Evolutionary conservation across 495 filamentous ascomycete genomes (phyloP).

Genomic region (Aspergillus hancockii): DNA sequence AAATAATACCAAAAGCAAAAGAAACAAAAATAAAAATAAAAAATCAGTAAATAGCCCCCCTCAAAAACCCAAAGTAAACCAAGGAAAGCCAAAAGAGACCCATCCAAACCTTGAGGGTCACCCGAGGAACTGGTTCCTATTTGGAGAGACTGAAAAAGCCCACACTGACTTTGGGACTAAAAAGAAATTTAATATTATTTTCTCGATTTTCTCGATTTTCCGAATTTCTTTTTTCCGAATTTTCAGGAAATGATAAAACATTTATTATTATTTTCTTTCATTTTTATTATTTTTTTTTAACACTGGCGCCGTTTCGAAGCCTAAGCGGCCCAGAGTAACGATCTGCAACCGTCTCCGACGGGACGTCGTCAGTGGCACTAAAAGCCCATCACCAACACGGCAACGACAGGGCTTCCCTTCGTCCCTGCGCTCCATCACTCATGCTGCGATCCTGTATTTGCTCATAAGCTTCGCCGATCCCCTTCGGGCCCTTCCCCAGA

Average conservation of each 20-base stretch:
- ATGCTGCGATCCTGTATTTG: slow-evolving; percentile 40
- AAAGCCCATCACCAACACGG: slow-evolving; percentile 33
- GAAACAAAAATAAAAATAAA: slow-evolving; percentile 9
- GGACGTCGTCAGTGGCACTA: slow-evolving; percentile 53
- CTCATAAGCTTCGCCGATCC: slow-evolving; percentile 82
- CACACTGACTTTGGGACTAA: slow-evolving; percentile 5
- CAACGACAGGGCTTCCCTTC: slow-evolving; percentile 32
- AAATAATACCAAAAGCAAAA: slow-evolving; percentile 9
- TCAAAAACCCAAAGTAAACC: slow-evolving; percentile 16
- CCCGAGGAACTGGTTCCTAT: slow-evolving; percentile 46
- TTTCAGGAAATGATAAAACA: slow-evolving; percentile 7
- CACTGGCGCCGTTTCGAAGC: slow-evolving; percentile 30
- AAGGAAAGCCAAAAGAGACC: slow-evolving; percentile 21
- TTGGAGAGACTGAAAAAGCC: slow-evolving; percentile 23
- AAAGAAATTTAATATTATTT: slow-evolving; percentile 11
- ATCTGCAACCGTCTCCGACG: slow-evolving; percentile 49
- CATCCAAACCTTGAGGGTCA: slow-evolving; percentile 29
- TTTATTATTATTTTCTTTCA: slow-evolving; percentile 11
- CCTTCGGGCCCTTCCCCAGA: slow-evolving; percentile 51
- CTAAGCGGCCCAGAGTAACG: slow-evolving; percentile 34
- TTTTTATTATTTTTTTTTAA: slow-evolving; percentile 18
- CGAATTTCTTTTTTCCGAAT: slow-evolving; percentile 5
- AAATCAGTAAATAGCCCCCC: not conserved
- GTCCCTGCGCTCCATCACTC: slow-evolving; percentile 29
- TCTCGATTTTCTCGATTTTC: slow-evolving; percentile 19